A percentile compares a stretch with the other conserved stretches of the same genome.
These are phyloP conservation scores for Pichia sp. DNA, from an alignment of 1,139 yeast genomes.

Conservation along the genomic window DNA sequence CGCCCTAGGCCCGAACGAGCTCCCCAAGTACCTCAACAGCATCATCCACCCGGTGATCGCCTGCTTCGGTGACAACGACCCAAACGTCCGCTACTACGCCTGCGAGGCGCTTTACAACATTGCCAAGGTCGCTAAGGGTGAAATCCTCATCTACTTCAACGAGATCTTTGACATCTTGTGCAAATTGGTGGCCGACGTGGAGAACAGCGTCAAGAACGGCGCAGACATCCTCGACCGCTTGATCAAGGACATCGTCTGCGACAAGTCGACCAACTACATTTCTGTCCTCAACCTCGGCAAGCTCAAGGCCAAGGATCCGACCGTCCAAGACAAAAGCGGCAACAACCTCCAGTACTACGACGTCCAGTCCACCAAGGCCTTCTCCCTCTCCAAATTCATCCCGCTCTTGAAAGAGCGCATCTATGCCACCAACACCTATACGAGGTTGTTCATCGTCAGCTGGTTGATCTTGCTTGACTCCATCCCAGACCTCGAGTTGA, in stretches of 20 bases:
- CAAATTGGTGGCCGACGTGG: slow-evolving; percentile 86
- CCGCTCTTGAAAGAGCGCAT: slow-evolving; percentile 88
- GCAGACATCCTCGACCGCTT: slow-evolving; percentile 90
- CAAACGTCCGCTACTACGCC: slow-evolving; percentile 92
- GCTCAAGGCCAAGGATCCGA: slow-evolving; percentile 44
- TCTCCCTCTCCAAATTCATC: slow-evolving; percentile 81
- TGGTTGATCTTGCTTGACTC: slow-evolving; percentile 91
- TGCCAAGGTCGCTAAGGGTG: slow-evolving; percentile 96
- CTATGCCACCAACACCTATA: slow-evolving; percentile 88
- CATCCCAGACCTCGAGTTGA: slow-evolving; percentile 85
- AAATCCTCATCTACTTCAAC: slow-evolving; percentile 82
- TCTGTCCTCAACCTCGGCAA: slow-evolving; percentile 50
- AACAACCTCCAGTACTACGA: slow-evolving; percentile 62
- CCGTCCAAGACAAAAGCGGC: slow-evolving; percentile 47
- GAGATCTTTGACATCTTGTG: slow-evolving; percentile 93
- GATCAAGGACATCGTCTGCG: slow-evolving; percentile 92
- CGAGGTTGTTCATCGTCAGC: slow-evolving; percentile 83
- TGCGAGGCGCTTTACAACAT: slow-evolving; percentile 95
- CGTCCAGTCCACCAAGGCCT: slow-evolving; percentile 66
- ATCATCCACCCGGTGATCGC: slow-evolving; percentile 92
- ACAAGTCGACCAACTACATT: slow-evolving; percentile 86
- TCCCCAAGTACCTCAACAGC: slow-evolving; percentile 70
- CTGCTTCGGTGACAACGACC: slow-evolving; percentile 95
- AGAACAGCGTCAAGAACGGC: slow-evolving; percentile 89
- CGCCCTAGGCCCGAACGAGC: slow-evolving; percentile 68